Evolutionary conservation across 352 stramenopile genomes (phyloP).

Genomic region (Phytophthora quininea): DNA sequence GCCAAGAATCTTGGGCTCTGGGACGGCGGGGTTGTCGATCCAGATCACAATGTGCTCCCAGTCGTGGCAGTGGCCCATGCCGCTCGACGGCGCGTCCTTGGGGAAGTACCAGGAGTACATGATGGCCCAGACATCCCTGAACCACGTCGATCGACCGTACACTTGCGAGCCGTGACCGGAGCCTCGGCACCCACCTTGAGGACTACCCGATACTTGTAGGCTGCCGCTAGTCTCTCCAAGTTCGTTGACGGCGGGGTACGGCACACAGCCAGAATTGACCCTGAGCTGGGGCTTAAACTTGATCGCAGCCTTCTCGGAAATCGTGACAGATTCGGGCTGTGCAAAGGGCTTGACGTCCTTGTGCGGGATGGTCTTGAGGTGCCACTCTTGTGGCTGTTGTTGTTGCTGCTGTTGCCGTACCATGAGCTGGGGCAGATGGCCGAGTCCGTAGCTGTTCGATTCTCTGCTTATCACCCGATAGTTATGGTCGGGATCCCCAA

Average conservation of each 20-base stretch:
- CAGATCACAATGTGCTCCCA: slow-evolving; percentile 50
- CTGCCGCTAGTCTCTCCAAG: slow-evolving; percentile 14
- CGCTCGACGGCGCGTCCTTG: slow-evolving; percentile 40
- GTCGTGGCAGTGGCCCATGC: slow-evolving; percentile 46
- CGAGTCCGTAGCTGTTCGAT: slow-evolving; percentile 34
- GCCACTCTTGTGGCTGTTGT: slow-evolving; percentile 1
- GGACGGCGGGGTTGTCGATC: slow-evolving; percentile 35
- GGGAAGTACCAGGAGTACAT: slow-evolving; percentile 55
- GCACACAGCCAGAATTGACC: slow-evolving; percentile 8
- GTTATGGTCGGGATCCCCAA: slow-evolving; percentile 25
- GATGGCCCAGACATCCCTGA: slow-evolving; percentile 30
- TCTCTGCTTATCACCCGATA: slow-evolving; percentile 31
- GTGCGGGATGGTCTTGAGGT: slow-evolving; percentile 6
- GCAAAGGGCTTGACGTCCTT: slow-evolving; percentile 10
- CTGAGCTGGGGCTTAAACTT: slow-evolving; percentile 18
- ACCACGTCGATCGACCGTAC: slow-evolving; percentile 34
- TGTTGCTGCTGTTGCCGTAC: slow-evolving; percentile 10
- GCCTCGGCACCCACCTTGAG: slow-evolving; percentile 23
- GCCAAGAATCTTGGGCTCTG: slow-evolving; percentile 25
- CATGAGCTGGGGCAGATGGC: slow-evolving; percentile 39
- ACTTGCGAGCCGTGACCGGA: slow-evolving; percentile 33
- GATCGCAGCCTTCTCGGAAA: slow-evolving; percentile 11
- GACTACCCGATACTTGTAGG: slow-evolving; percentile 14
- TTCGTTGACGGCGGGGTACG: slow-evolving; percentile 22
- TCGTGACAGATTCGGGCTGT: slow-evolving; percentile 11